Evolutionary conservation across 2,329 filamentous ascomycete genomes (phyloP).

Genomic region (Triangularia verruculosa): DNA sequence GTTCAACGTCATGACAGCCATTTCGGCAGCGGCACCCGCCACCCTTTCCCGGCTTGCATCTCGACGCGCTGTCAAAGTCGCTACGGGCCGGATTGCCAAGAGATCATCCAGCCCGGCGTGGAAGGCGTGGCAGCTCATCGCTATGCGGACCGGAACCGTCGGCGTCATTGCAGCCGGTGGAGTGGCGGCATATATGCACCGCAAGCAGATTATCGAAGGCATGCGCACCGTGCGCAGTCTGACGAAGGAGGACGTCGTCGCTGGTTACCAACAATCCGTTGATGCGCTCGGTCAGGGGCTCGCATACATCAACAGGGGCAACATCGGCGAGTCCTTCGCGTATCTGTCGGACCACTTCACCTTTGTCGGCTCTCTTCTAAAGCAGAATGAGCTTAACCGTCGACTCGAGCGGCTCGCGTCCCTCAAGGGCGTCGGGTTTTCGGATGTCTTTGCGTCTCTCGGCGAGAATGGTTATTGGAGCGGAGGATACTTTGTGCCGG

Average conservation of each 20-base stretch:
- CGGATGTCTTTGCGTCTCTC: slow-evolving; percentile 73
- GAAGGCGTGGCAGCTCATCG: slow-evolving; percentile 61
- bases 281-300: slow-evolving; percentile 52
- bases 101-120: slow-evolving; percentile 38
- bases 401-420: slow-evolving; percentile 62
- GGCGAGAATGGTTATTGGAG: slow-evolving; percentile 67
- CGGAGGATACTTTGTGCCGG: slow-evolving; percentile 57
- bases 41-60: slow-evolving; percentile 40
- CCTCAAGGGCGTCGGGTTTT: slow-evolving; percentile 64
- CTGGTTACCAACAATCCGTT: slow-evolving; percentile 48
- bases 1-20: slow-evolving; percentile 56
- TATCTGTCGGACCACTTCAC: slow-evolving; percentile 83
- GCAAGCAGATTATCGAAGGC: slow-evolving; percentile 60
- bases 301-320: slow-evolving; percentile 56
- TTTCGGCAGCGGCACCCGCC: slow-evolving; percentile 50
- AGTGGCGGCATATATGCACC: slow-evolving; percentile 76
- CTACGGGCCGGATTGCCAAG: slow-evolving; percentile 21
- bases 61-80: slow-evolving; percentile 29
- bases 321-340: slow-evolving; percentile 64
- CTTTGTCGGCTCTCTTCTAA: slow-evolving; percentile 77
- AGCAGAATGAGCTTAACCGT: slow-evolving; percentile 66
- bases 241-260: slow-evolving; percentile 46
- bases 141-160: slow-evolving; percentile 77
- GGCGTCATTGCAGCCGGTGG: slow-evolving; percentile 78
- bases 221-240: slow-evolving; percentile 46